Evolutionary conservation across 2,329 filamentous ascomycete species (phyloP).

Genomic region (Penicillium psychrosexuale): DNA sequence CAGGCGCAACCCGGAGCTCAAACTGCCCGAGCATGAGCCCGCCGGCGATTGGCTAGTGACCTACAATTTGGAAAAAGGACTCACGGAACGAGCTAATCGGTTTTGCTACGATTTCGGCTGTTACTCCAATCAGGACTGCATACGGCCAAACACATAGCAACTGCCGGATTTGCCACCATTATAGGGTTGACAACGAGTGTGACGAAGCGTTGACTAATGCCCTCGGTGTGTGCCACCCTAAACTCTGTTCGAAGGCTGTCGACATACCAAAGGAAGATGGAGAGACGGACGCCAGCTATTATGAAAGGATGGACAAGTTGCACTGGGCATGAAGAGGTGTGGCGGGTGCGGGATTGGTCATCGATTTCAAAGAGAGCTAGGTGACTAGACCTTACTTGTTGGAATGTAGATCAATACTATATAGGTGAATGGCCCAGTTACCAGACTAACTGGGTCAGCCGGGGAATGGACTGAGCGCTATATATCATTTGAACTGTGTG

Average conservation of each 20-base stretch:
- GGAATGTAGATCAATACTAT: no score
- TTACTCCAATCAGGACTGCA: no score
- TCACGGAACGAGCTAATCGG: neutral
- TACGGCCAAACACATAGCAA: no score
- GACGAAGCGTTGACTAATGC: neutral
- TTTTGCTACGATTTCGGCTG: no score
- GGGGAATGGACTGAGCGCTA: no score
- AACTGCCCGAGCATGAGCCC: constrained; percentile 9
- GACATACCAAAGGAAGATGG: constrained; percentile 4
- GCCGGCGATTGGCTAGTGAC: neutral
- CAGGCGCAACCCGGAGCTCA: constrained; percentile 11
- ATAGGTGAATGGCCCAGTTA: no score
- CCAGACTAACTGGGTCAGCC: no score
- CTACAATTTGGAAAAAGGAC: neutral
- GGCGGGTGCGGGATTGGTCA: neutral
- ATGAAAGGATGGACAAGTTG: constrained; percentile 3
- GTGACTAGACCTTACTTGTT: no score
- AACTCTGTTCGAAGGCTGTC: neutral
- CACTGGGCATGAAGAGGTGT: neutral
- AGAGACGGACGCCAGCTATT: constrained; percentile 1
- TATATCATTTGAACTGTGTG: no score
- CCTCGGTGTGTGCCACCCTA: neutral
- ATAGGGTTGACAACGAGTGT: neutral
- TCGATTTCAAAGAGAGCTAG: neutral
- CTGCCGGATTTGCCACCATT: no score